Conservation (phyloP, 805 yeast species). For the Saccharomycopsis sp. region DNA sequence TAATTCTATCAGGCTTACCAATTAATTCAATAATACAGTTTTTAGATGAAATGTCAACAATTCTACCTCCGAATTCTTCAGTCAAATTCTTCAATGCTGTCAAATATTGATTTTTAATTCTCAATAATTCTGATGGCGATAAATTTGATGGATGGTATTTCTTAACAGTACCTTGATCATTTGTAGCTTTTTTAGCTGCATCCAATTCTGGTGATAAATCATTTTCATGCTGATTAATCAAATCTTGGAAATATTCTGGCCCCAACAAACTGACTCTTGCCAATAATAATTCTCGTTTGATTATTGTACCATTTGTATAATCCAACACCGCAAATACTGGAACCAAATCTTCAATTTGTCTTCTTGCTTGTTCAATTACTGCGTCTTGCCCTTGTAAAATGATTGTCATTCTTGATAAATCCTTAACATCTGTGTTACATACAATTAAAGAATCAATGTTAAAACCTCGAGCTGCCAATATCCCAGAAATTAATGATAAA, state of each 20-base stretch:
- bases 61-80: slow-evolving; percentile 83
- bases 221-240: slow-evolving; percentile 69
- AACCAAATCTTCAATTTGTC: slow-evolving; percentile 95
- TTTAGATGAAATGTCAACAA: slow-evolving; percentile 87
- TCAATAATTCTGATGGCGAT: slow-evolving; percentile 84
- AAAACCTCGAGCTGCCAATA: slow-evolving; percentile 96
- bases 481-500: slow-evolving; percentile 84
- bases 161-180: slow-evolving; percentile 28
- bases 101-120: slow-evolving; percentile 88
- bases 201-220: slow-evolving; percentile 22
- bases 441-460: slow-evolving; percentile 96
- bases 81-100: slow-evolving; percentile 76
- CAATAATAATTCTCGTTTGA: slow-evolving; percentile 82
- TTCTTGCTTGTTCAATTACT: slow-evolving; percentile 94
- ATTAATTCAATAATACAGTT: slow-evolving; percentile 90
- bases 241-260: slow-evolving; percentile 96
- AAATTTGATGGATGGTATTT: slow-evolving; percentile 83
- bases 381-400: slow-evolving; percentile 93
- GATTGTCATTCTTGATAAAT: slow-evolving; percentile 93
- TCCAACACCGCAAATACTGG: slow-evolving; percentile 98
- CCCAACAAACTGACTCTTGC: slow-evolving; percentile 92
- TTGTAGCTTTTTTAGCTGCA: slow-evolving; percentile 28
- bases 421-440: slow-evolving; percentile 92
- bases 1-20: slow-evolving; percentile 87
- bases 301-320: slow-evolving; percentile 83